Conservation (phyloP, 306 rosid genomes). For the Lagenaria siceraria region DNA sequence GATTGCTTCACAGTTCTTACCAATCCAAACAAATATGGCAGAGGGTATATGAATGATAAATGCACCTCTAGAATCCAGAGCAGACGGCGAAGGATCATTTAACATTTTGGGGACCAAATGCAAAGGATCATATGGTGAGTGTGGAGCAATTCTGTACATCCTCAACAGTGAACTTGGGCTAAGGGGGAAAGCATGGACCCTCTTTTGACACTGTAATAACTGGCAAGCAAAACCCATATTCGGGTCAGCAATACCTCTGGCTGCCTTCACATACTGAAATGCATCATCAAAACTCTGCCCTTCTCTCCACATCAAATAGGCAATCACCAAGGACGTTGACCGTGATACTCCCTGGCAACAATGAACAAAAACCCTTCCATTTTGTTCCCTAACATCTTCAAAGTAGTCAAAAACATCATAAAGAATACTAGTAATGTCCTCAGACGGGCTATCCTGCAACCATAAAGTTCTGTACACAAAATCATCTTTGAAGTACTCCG, state of each 20-base stretch:
- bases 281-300: conserved; percentile 99
- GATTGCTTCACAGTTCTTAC: conserved; percentile 63
- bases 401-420: conserved; percentile 96
- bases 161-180: conserved; percentile 97
- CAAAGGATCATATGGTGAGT: conserved; percentile 91
- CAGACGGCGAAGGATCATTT: conserved; percentile 55
- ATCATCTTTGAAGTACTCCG: conserved; percentile 82
- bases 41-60: conserved; percentile 72
- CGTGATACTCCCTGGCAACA: conserved; percentile 99
- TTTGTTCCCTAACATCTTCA: conserved; percentile 89
- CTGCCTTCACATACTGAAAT: conserved; percentile 97
- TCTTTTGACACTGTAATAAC: conserved; percentile 89
- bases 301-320: conserved; percentile 99
- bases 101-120: conserved; percentile 98
- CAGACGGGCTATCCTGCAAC: conserved; percentile 95
- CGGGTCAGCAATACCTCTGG: conserved; percentile 97
- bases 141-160: conserved; percentile 89
- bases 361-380: conserved; percentile 93
- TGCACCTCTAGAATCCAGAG: conserved; percentile 91
- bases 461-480: conserved; percentile 89
- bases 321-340: conserved; percentile 94
- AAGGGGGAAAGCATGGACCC: conserved; percentile 94
- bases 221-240: conserved; percentile 99
- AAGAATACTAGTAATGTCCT: conserved; percentile 89
- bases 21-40: conserved; percentile 89